Conservation (phyloP, 306 rosid genomes). For the Albizia julibrissin region DNA sequence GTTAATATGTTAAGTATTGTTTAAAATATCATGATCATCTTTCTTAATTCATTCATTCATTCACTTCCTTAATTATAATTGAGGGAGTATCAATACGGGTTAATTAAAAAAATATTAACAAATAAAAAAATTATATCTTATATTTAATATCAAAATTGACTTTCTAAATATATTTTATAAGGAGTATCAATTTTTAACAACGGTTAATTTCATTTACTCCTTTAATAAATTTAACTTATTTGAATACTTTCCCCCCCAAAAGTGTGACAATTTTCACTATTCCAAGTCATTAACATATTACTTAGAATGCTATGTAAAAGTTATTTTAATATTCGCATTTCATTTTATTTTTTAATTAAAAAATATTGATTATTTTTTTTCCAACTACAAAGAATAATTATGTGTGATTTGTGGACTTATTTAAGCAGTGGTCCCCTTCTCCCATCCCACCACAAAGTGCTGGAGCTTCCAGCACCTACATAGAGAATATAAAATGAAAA, state of each 20-base stretch:
- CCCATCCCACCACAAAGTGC: slow-evolving; percentile 4
- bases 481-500: neutral
- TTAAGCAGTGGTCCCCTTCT: slow-evolving; percentile 21
- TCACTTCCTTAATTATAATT: no score
- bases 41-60: no score
- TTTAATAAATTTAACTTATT: neutral
- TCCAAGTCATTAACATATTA: neutral
- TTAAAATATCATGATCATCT: no score
- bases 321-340: neutral
- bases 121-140: no score
- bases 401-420: neutral
- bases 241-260: neutral
- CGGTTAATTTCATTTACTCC: neutral
- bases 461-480: neutral
- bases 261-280: neutral
- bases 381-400: neutral
- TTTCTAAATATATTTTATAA: no score
- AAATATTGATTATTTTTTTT: neutral
- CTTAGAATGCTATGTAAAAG: neutral
- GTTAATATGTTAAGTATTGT: no score
- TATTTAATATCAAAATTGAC: no score
- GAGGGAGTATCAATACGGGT: no score
- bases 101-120: no score
- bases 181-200: neutral
- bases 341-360: neutral